Percentiles rank a stretch among this genome's conserved stretches.
Conservation (phyloP, 2,329 filamentous ascomycete genomes). For the Xylariales sp. region DNA sequence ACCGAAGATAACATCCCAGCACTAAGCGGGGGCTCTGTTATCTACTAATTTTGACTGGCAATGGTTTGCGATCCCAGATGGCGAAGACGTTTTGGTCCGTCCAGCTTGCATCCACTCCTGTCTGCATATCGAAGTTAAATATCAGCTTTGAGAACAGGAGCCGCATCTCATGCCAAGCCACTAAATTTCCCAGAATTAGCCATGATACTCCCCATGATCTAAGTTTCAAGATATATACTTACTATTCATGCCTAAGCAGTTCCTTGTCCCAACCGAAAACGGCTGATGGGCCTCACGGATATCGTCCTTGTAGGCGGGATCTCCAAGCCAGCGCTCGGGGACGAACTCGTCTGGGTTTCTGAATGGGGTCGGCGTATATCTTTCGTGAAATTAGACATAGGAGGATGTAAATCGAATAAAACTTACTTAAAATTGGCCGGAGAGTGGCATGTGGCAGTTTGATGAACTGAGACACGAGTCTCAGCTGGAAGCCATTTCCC, state of each 20-base stretch:
- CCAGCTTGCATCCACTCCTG: slow-evolving; percentile 34
- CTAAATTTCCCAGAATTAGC: slow-evolving; percentile 20
- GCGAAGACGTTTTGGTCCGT: slow-evolving; percentile 35
- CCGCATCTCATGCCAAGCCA: slow-evolving; percentile 41
- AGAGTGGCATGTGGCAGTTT: slow-evolving; percentile 38
- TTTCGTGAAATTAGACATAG: background rate
- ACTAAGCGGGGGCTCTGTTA: slow-evolving; percentile 19
- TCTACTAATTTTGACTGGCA: slow-evolving; percentile 26
- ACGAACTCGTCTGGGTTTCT: slow-evolving; percentile 38
- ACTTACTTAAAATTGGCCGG: slow-evolving; percentile 33
- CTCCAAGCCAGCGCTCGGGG: slow-evolving; percentile 41
- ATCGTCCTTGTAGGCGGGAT: slow-evolving; percentile 27
- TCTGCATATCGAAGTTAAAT: slow-evolving; percentile 36
- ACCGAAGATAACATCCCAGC: background rate
- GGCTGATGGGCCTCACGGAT: slow-evolving; percentile 40
- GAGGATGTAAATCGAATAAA: background rate
- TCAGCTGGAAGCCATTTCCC: slow-evolving; percentile 40
- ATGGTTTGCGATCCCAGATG: slow-evolving; percentile 38
- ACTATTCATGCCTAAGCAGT: slow-evolving; percentile 42
- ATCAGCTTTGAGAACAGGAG: slow-evolving; percentile 35
- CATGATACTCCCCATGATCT: background rate
- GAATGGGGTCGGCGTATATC: slow-evolving; percentile 17
- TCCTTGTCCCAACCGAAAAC: slow-evolving; percentile 38
- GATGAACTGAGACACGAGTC: slow-evolving; percentile 39
- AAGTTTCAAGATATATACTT: slow-evolving; percentile 2